Evolutionary conservation across 1,284 basidiomycete species (phyloP).

Genomic region (Ustilago trichophora): DNA sequence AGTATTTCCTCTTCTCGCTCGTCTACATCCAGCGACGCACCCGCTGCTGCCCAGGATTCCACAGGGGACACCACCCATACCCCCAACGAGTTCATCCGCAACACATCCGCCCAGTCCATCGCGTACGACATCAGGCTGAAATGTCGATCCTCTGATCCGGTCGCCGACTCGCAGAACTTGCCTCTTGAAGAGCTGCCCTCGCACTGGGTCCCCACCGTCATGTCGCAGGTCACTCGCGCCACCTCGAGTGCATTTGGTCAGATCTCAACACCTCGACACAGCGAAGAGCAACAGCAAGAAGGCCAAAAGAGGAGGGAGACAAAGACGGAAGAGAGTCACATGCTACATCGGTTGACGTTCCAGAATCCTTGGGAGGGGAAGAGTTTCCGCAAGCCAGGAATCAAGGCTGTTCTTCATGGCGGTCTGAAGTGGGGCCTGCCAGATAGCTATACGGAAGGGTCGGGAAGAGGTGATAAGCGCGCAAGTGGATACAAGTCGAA

Average conservation of each 20-base stretch:
- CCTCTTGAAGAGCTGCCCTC: constrained; percentile 19
- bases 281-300: too few species aligned
- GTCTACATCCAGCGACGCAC: background rate
- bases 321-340: constrained; percentile 15
- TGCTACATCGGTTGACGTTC: constrained; percentile 41
- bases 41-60: too few species aligned
- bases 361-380: constrained; percentile 45
- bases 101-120: background rate
- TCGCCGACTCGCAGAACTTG: constrained; percentile 19
- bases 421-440: constrained; percentile 59
- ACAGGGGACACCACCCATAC: too few species aligned
- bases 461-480: constrained; percentile 1
- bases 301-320: constrained; percentile 1
- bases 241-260: constrained; percentile 21
- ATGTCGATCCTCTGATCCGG: constrained; percentile 18
- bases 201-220: constrained; percentile 32
- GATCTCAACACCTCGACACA: too few species aligned
- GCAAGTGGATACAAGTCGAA: constrained; percentile 23
- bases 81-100: too few species aligned
- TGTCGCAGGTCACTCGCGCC: constrained; percentile 31
- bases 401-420: constrained; percentile 35
- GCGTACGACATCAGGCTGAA: constrained; percentile 24
- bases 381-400: constrained; percentile 43
- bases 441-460: constrained; percentile 47
- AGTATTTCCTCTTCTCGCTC: constrained; percentile 19